Base-by-base conservation (phyloP, 108 stramenopile genomes). In the Pseudonitzschia multiseries region DNA sequence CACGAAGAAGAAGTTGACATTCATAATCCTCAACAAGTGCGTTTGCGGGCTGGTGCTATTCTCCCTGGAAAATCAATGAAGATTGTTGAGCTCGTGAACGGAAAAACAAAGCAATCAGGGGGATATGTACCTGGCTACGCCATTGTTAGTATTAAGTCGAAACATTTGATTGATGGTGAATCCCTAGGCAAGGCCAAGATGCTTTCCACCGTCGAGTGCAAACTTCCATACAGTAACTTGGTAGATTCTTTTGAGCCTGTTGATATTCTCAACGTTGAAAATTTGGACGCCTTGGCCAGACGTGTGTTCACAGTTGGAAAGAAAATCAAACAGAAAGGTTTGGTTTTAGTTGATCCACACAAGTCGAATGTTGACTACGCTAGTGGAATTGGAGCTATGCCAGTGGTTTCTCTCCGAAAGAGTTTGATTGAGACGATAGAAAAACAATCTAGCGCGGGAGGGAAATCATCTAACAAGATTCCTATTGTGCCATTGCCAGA, bases 211-310 rank as follows among this genome's bases (percentile, higher is more conserved):
- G 63, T 79, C 31, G 89, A 92, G 53, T 91, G 88, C 77, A 92
- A 92, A 64, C 77, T 95, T 15, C 86, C 93, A 9, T 95, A 78
- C 64, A 89, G 91, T 60, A 91, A 95, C 27, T 62, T 95, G 13
- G 44, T 89, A 62, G 93, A 95, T 65, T 66, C 82, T 1, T 92
- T 88, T 60, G 81, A 84, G 21, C 69, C 74, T 43, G 77, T 85
- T 14, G 81, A 84, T 28, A 70, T 84, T 18, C 86, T 71, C 26
- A 79, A 87, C 57, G 81, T 87, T 5, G 71, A 79, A 29, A 82
- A 80, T 52, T 44, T 93, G 8, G 89, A 95, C 75, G 77, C 70
- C 1, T 68, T 92, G 54, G 91, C 87, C 1, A 60, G 77, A 26
- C 74, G 70, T 22, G 36, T 75, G 22, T 61, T 93, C 12, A 86